Evolutionary conservation across 2,329 filamentous ascomycete species (phyloP), one percentile per base, ranked within the genome.

Genomic region (Aureobasidium sp.): DNA sequence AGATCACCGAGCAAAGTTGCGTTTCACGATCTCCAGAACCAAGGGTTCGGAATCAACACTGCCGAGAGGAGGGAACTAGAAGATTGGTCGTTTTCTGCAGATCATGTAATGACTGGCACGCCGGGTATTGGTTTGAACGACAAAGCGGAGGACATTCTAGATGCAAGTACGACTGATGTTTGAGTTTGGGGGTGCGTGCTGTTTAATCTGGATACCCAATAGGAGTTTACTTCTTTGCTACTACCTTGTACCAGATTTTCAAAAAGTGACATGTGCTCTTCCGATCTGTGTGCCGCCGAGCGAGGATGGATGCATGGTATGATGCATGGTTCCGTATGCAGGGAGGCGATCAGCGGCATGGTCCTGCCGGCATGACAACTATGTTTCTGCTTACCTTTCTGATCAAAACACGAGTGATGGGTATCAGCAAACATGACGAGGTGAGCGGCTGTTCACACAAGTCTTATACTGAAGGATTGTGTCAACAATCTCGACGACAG

Each of bases 1-100:
- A 71, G 66, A 72, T 66, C 71, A 42, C 72, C 71, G n/a, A 68
- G 66, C 23, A 71, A 70, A 60, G 66, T 69, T 18, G 63, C 61
- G 15, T 69, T 66, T 51, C 60, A 67, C 25, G 55, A 66, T 36
- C 15, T 64, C 42, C 48, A 64, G 16, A 42, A 64, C n/a, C 40
- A 54, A n/a, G 33, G 25, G 11, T 59, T 50, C 29, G 27, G 42
- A 31, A 55, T 64, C 23, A 42, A 33, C 25, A 66, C 64, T 18
- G 53, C 54, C 29, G 67, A 68, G 6, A 61, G 66, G 18, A 47
- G 64, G 38, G 50, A 67, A 9, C 40, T 69, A 3, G 68, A 69
- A 48, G 68, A 67, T 20, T 69, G 66, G 68, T 67, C 66, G 23
- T 69, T 69, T 42, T 60, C 64, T 27, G 65, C 31, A 27, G 64